Evolutionary conservation across 441 rosid species (phyloP).

Genomic region (Lepidium campestre): DNA sequence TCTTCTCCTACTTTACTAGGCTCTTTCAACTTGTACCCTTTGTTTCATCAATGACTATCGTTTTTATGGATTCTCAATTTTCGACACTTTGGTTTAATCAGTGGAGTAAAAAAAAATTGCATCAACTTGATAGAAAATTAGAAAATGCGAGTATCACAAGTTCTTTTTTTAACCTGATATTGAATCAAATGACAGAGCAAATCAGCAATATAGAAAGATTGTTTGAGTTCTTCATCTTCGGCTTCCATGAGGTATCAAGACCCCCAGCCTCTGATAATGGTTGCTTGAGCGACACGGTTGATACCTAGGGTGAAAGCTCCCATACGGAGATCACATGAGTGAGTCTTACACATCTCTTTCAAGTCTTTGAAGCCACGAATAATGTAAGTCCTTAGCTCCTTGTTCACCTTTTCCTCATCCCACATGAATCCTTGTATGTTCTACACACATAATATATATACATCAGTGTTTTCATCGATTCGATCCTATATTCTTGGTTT

Average conservation of each 20-base stretch:
- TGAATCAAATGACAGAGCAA: neutral
- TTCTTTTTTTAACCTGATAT: neutral
- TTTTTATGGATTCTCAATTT: slow-evolving; percentile 4
- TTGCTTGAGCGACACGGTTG: slow-evolving; percentile 72
- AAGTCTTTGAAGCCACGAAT: slow-evolving; percentile 45
- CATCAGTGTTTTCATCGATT: neutral
- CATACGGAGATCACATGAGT: slow-evolving; percentile 64
- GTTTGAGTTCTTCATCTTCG: neutral
- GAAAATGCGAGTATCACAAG: neutral
- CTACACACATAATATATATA: slow-evolving; percentile 19
- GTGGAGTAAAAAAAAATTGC: neutral
- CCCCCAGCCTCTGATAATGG: slow-evolving; percentile 86
- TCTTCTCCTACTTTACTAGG: slow-evolving; percentile 6
- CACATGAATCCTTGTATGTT: slow-evolving; percentile 75
- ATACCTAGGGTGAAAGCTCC: slow-evolving; percentile 73
- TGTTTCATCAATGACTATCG: slow-evolving; percentile 7
- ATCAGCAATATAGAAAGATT: neutral
- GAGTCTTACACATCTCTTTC: slow-evolving; percentile 59
- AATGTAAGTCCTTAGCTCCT: slow-evolving; percentile 50
- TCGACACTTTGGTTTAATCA: neutral
- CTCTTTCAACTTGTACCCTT: slow-evolving; percentile 16
- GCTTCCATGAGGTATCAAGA: slow-evolving; percentile 35
- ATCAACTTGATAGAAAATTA: neutral
- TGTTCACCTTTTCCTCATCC: slow-evolving; percentile 61
- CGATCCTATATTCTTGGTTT: neutral